Conservation (phyloP, 2,329 filamentous ascomycete genomes). For the Xylariaceae sp. region DNA sequence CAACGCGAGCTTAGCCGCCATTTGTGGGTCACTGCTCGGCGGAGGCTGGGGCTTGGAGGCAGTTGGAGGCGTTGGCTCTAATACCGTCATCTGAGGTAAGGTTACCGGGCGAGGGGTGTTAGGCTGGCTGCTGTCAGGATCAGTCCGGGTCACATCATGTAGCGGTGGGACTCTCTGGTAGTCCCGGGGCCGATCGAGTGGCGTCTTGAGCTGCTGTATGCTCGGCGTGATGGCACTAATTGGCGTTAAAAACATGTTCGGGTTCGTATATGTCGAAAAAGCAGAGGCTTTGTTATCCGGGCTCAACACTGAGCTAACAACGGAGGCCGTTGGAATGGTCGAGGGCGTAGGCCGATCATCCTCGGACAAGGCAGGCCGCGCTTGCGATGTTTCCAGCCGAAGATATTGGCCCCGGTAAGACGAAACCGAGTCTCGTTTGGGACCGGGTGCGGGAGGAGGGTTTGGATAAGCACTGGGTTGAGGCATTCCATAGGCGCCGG, state of each 20-base stretch:
- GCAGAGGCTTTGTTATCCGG: constrained; percentile 59
- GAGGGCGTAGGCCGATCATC: constrained; percentile 57
- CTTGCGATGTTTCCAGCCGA: constrained; percentile 59
- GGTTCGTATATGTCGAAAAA: constrained; percentile 45
- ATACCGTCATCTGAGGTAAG: constrained; percentile 54
- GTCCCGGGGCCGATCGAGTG: constrained; percentile 43
- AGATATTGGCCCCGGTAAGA: constrained; percentile 57
- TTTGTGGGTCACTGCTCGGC: constrained; percentile 43
- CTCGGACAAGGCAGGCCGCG: constrained; percentile 49
- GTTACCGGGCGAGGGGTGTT: constrained; percentile 49
- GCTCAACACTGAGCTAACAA: constrained; percentile 38
- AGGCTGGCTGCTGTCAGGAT: constrained; percentile 33
- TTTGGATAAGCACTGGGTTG: constrained; percentile 35
- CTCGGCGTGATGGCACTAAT: constrained; percentile 48
- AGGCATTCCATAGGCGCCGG: constrained; percentile 58
- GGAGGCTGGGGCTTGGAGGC: constrained; percentile 37
- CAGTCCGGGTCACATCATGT: constrained; percentile 53
- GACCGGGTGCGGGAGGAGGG: constrained; percentile 29
- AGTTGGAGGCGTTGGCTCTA: constrained; percentile 46
- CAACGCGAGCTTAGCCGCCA: constrained; percentile 55
- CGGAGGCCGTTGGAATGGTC: constrained; percentile 53
- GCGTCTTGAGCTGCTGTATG: constrained; percentile 33
- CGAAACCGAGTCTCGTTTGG: constrained; percentile 53
- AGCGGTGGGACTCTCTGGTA: constrained; percentile 57
- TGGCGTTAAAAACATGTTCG: constrained; percentile 57